Base-by-base conservation (phyloP, 805 yeast genomes). In the Kluyveromyces nonfermentans region DNA sequence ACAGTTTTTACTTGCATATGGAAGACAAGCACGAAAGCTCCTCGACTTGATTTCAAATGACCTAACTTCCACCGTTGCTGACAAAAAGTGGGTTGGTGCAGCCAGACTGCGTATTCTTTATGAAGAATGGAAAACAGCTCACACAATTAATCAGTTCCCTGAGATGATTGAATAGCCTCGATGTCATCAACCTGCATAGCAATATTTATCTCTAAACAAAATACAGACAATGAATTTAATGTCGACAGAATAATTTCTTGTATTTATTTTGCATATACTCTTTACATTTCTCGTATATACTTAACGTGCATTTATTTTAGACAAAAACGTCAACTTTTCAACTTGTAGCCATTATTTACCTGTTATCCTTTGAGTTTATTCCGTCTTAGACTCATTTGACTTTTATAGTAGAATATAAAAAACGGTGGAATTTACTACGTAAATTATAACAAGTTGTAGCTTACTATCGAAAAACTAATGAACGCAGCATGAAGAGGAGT, bases 91-190 rank as follows among this genome's bases (percentile, higher is more conserved):
- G 51, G 82, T 94, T 5, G 88, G 90, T 7, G 90, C 95, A 12
- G 83, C 85, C 5, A 74, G 96, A 47, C 64, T 93, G 44, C 64
- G 77, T 41, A 72, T 90, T 5, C 62, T 87, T 22, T 89, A 89
- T 3, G 96, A 90, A 54, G 95, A 85, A 40, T 86, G 90, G 84
- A 49, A 57, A 10, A 54, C 58, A 1, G 64, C 64, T 0, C 78
- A 82, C 1, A 60, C 46, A 15, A 56, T 83, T 10, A 69, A 72
- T 36, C 36, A 58, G 12, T 67, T 66, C 45, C 67, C 63, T 7
- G 62, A 58, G 31, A 62, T 65, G 68, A 62, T 52, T 32, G 55
- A 56, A 35, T 66, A 47, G 42, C 30, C 12, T 25, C 7, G 14
- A 10, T 10, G 12, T 25, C 30, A 14, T 3, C 3, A 25, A 3